phyloP scores from a whole-genome alignment of 2,329 filamentous ascomycete species.

The Verticillium nubilum region DNA sequence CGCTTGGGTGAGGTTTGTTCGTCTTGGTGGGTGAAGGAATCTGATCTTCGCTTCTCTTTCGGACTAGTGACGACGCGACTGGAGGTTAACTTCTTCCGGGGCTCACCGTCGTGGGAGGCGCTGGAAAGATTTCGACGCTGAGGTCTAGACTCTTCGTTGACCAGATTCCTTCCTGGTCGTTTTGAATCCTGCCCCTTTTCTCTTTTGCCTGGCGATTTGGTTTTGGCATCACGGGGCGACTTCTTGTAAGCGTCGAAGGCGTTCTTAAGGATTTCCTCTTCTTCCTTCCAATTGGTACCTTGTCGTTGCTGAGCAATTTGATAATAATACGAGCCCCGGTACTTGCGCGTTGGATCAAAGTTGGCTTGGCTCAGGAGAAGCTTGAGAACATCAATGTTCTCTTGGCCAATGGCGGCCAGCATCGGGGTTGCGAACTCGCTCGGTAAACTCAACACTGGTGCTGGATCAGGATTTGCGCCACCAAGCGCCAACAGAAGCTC shows the following conservation, averaged over 20 bases:
- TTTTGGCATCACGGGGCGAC: conserved; percentile 42
- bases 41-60: conserved; percentile 42
- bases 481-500: conserved; percentile 70
- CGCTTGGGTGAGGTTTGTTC: conserved; percentile 44
- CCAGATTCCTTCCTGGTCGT: conserved; percentile 36
- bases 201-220: conserved; percentile 43
- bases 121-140: conserved; percentile 44
- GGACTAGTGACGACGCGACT: conserved; percentile 34
- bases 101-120: conserved; percentile 38
- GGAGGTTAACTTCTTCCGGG: conserved; percentile 34
- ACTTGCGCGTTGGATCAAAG: conserved; percentile 78
- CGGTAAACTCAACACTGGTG: conserved; percentile 52
- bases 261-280: conserved; percentile 73
- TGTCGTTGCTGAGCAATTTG: conserved; percentile 79
- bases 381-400: conserved; percentile 78
- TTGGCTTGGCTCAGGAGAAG: conserved; percentile 68
- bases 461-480: conserved; percentile 61
- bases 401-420: conserved; percentile 85
- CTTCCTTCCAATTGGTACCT: conserved; percentile 86
- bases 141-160: conserved; percentile 35
- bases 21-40: conserved; percentile 38
- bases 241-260: conserved; percentile 63
- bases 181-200: conserved; percentile 37
- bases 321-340: conserved; percentile 74
- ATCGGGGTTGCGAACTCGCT: conserved; percentile 84